Base-by-base conservation (phyloP, 805 yeast species). In the Yamadazyma akitaensis region DNA sequence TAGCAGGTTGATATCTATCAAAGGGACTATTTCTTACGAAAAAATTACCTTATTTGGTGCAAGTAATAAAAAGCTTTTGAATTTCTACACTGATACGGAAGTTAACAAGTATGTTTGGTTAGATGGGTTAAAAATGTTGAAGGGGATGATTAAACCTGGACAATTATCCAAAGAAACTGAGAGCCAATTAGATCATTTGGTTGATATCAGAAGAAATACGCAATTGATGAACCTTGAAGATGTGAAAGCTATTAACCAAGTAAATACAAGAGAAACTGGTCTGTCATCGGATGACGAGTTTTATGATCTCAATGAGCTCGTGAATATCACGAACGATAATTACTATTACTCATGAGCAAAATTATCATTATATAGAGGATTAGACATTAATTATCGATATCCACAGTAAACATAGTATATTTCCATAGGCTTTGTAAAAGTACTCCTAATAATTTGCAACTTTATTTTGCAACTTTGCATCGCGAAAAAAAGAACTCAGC, bases 91-190 rank as follows among this genome's bases (percentile, higher is more conserved):
- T 12, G 91, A 85, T 48, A 83, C 88, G 1, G 76, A 77, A 51
- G 88, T 84, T 40, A 75, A 80, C 41, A 80, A 84, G 37, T 79
- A 77, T 44, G 78, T 82, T 7, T 88, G 95, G 95, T 67, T 84
- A 31, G 96, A 88, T 64, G 96, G 95, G 0, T 62, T 88, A 45
- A 80, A 79, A 56, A 65, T 72, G 72, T 67, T 71, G 53, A 66
- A 64, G 50, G 72, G 71, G 5, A 54, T 58, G 51, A 59, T 55
- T 2, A 60, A 60, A 17, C 58, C 60, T 1, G 67, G 66, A 14
- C 62, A 64, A 31, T 61, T 71, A 28, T 68, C 74, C 0, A 51
- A 46, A 9, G 74, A 70, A 28, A 70, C 77, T 7, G 62, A 64
- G 16, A 57, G 57, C 24, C 76, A 72, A 50, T 53, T 70, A 32